Percentiles rank a stretch among this genome's conserved stretches.
Conservation (phyloP, 495 filamentous ascomycete genomes). For the Talaromyces trachyspermus region DNA sequence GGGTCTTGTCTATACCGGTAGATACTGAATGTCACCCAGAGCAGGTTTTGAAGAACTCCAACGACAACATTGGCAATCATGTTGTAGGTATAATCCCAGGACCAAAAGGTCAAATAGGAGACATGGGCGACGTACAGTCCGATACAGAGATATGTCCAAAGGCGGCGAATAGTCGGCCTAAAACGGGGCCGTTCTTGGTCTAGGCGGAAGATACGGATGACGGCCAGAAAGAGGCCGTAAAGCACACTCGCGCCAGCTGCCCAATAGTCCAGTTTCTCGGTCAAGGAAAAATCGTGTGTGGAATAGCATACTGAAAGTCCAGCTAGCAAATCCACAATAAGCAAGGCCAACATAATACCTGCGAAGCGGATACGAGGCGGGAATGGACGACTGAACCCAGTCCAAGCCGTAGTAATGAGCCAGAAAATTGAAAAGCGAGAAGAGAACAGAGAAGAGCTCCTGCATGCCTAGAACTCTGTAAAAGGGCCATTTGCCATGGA, state of each 20-base stretch:
- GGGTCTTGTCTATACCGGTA: constrained; percentile 57
- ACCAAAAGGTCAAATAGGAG: constrained; percentile 72
- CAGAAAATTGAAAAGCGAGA: constrained; percentile 80
- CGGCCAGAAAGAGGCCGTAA: constrained; percentile 81
- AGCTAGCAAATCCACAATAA: constrained; percentile 73
- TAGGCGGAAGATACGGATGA: constrained; percentile 73
- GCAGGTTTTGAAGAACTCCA: constrained; percentile 68
- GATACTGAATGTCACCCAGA: constrained; percentile 85
- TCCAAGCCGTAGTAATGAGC: constrained; percentile 78
- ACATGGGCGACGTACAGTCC: constrained; percentile 70
- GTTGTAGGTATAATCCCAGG: constrained; percentile 95
- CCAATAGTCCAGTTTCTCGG: constrained; percentile 95
- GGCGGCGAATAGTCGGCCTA: constrained; percentile 52
- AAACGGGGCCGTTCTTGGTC: constrained; percentile 51
- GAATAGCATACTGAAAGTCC: constrained; percentile 84
- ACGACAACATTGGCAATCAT: constrained; percentile 89
- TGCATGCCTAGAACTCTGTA: constrained; percentile 82
- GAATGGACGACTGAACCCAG: constrained; percentile 61
- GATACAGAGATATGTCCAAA: constrained; percentile 70
- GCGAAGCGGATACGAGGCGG: constrained; percentile 63
- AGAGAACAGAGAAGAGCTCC: constrained; percentile 88
- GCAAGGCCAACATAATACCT: constrained; percentile 75
- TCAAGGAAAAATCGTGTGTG: constrained; percentile 78
- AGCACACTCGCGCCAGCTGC: constrained; percentile 85
- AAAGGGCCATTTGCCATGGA: constrained; percentile 99